Base-by-base conservation (phyloP, 2,329 filamentous ascomycete species). In the Cladophialophora yegresii region DNA sequence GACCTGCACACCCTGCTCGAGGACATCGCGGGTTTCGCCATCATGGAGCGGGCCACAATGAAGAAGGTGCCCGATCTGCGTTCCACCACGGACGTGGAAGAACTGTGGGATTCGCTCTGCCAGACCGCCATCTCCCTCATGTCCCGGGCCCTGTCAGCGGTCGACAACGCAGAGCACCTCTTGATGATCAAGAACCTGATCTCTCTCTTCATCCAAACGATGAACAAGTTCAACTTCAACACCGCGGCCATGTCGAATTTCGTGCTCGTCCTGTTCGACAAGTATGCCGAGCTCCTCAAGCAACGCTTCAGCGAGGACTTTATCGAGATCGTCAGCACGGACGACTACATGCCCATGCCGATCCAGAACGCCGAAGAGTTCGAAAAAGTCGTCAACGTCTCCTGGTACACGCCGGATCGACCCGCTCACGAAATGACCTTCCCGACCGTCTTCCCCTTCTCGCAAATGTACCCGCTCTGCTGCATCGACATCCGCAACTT, bases 291-390 rank as follows among this genome's bases (percentile, higher is more conserved):
- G 70, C 82, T 98, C 9, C 84, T 99, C 62, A 97, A 96, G 78
- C 87, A 86, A 66, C 86, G 92, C 53, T 99, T 98, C 73, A 96
- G 92, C 75, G 91, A 96, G 70, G 93, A 98, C 76, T 99, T 99
- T 75, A 89, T 96, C 75, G 93, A 98, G 79, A 89, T 89, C 70
- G 86, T 89, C 26, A 83, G 91, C n/a, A 97, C 92, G 0, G 95
- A 99, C 75, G 95, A 99, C 77, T 99, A 99, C 77, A 99, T 99
- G 93, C 96, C 95, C 2, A 98, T 99, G 95, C 91, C 92, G 1
- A 96, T 98, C 75, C 91, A 92, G 72, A 92, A 89, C 22, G 78
- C 84, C 16, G 93, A 96, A 72, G 93, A 98, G 73, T 98, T 96
- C 74, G 91, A 96, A 72, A 96, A 97, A 73, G 93, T 99, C 40